Percentiles rank a stretch among this genome's conserved stretches.
Conservation (phyloP, 2,329 filamentous ascomycete species). For the Neopestalotiopsis rosae region DNA sequence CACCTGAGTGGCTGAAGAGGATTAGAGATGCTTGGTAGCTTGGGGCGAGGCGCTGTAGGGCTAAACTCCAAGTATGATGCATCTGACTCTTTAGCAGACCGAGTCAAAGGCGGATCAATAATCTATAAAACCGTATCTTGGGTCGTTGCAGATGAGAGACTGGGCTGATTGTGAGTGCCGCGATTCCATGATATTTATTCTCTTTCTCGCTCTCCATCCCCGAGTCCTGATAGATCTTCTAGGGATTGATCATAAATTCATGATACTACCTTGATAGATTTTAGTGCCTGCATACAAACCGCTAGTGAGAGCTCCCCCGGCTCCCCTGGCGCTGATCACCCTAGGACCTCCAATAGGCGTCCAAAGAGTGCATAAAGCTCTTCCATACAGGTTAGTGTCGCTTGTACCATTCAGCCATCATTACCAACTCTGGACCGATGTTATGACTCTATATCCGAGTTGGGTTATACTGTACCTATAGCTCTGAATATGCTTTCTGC, state of each 20-base stretch:
- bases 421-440: no score
- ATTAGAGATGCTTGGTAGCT: not conserved
- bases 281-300: not conserved
- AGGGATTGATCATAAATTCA: not conserved
- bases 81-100: not conserved
- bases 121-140: no score
- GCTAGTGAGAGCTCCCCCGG: not conserved
- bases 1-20: conserved; percentile 3
- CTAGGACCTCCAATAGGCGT: not conserved
- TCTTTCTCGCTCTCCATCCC: not conserved
- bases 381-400: not conserved
- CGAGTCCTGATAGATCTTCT: not conserved
- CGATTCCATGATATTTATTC: not conserved
- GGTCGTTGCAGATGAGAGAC: no score
- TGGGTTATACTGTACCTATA: no score
- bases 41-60: not conserved
- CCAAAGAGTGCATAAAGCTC: not conserved
- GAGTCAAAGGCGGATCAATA: not conserved
- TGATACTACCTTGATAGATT: no score
- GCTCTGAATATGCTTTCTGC: no score
- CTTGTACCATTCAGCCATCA: not conserved
- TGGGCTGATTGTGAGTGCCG: no score
- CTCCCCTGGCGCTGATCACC: not conserved
- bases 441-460: no score
- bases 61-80: not conserved